Evolutionary conservation across 225 moss, liverwort and hornwort genomes (phyloP).

Genomic region (Physcomitrellopsis africana): DNA sequence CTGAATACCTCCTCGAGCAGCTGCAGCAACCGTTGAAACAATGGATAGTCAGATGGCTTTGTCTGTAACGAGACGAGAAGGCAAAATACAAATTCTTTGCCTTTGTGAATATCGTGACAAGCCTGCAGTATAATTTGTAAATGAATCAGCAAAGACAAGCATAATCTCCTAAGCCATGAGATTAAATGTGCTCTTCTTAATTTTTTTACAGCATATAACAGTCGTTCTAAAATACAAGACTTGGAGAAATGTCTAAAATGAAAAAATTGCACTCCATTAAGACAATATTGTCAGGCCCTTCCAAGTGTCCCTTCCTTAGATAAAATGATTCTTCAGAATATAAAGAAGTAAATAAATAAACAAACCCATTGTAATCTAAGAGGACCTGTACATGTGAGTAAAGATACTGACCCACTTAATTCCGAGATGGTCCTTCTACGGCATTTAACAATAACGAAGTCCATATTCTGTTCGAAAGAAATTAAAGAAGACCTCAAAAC

Average conservation of each 20-base stretch:
- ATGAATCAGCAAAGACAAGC: too few species aligned
- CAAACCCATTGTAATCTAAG: not conserved
- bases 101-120: too few species aligned
- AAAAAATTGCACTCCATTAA: not conserved
- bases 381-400: not conserved
- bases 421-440: not conserved
- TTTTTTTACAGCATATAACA: not conserved
- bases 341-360: not conserved
- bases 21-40: too few species aligned
- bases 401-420: not conserved
- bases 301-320: not conserved
- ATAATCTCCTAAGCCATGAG: not conserved
- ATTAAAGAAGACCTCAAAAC: not conserved
- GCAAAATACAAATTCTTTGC: too few species aligned
- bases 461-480: not conserved
- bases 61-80: too few species aligned
- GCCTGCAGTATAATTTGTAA: not conserved
- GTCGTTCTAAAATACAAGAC: not conserved
- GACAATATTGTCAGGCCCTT: not conserved
- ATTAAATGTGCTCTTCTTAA: too few species aligned
- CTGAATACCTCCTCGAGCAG: too few species aligned
- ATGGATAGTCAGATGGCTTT: too few species aligned
- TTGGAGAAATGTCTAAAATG: not conserved
- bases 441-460: not conserved
- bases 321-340: not conserved